A percentile compares a stretch with the other conserved stretches of the same genome.
phyloP scores from a whole-genome alignment of 441 rosid species.

The Gossypium gossypioides region DNA sequence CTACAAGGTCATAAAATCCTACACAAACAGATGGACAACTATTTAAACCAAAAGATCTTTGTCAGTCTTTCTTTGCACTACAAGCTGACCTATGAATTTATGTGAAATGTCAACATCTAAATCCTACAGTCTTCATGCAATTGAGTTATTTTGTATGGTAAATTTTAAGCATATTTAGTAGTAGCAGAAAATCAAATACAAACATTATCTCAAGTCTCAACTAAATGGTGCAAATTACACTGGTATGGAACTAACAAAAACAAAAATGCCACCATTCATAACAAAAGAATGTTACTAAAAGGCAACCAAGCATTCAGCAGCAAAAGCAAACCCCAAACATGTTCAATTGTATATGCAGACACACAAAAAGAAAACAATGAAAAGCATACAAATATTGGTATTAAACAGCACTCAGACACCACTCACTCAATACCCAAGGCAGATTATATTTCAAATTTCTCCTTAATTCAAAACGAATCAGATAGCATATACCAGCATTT shows the following conservation, averaged over 20 bases:
- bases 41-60: neutral
- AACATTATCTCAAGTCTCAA: neutral
- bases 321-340: neutral
- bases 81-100: neutral
- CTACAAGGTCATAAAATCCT: neutral
- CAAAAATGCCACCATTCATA: neutral
- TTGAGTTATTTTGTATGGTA: neutral
- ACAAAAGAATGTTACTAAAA: neutral
- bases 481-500: neutral
- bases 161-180: neutral
- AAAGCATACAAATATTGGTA: neutral
- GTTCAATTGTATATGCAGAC: neutral
- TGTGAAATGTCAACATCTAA: neutral
- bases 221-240: neutral
- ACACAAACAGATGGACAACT: neutral
- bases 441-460: neutral
- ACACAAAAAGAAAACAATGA: neutral
- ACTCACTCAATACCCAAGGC: neutral
- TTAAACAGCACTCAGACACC: slow-evolving; percentile 4
- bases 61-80: neutral
- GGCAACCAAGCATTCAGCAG: neutral
- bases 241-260: neutral
- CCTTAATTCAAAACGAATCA: slow-evolving; percentile 10
- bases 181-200: neutral
- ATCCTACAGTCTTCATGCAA: neutral